A percentile compares a stretch with the other conserved stretches of the same genome.
These are phyloP conservation scores for Lactarius sp. DNA, from an alignment of 768 basidiomycete genomes.

Conservation along the genomic window DNA sequence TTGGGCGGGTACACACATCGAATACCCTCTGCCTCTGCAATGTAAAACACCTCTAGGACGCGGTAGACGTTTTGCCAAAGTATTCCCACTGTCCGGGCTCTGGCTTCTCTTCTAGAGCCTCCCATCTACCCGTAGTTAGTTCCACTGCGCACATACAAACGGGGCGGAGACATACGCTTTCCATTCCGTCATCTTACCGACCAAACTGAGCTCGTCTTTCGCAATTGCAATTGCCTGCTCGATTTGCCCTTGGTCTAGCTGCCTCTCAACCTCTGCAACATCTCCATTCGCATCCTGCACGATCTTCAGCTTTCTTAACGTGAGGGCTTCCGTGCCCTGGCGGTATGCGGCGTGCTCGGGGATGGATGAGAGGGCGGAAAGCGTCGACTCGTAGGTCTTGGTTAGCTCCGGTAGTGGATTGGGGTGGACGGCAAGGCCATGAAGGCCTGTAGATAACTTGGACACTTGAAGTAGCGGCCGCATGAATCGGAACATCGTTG, in stretches of 20 bases:
- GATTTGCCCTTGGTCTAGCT: constrained; percentile 78
- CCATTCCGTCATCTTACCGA: constrained; percentile 86
- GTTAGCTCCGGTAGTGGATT: constrained; percentile 77
- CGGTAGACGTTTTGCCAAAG: constrained; percentile 49
- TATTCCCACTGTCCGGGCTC: constrained; percentile 87
- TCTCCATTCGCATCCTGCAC: constrained; percentile 67
- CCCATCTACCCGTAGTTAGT: constrained; percentile 53
- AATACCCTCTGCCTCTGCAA: not conserved
- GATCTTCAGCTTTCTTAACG: constrained; percentile 70
- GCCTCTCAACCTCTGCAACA: constrained; percentile 61
- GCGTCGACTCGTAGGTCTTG: constrained; percentile 72
- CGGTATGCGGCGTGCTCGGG: constrained; percentile 86
- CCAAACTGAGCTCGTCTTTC: constrained; percentile 72
- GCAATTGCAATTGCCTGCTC: constrained; percentile 84
- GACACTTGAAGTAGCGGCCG: constrained; percentile 60
- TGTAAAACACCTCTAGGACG: constrained; percentile 33
- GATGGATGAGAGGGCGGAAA: constrained; percentile 59
- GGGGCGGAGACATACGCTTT: constrained; percentile 70
- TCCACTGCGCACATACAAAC: not conserved
- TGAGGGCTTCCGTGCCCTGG: constrained; percentile 81
- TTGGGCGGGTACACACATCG: not conserved
- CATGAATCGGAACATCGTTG: constrained; percentile 68
- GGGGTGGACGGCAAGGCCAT: constrained; percentile 78
- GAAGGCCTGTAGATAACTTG: constrained; percentile 81
- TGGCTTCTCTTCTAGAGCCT: constrained; percentile 76